phyloP scores from a whole-genome alignment of 2,329 filamentous ascomycete species.

The Lachnellula cervina region DNA sequence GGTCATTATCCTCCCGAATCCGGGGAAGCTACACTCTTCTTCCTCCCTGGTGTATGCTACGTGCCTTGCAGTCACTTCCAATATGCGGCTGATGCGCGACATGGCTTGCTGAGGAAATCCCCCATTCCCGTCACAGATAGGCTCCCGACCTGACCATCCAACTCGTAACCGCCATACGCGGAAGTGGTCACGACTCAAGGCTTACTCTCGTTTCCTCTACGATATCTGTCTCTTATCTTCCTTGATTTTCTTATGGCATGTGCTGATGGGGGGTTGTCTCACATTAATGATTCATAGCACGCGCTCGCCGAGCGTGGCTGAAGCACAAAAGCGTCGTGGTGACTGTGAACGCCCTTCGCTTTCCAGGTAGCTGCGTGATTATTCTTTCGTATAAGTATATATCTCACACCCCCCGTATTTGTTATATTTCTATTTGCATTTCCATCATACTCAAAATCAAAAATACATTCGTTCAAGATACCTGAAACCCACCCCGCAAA shows the following conservation, averaged over 20 bases:
- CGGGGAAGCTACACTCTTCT: conserved; percentile 4
- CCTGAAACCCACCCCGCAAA: not conserved
- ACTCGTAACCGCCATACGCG: not conserved
- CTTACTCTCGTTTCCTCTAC: conserved; percentile 62
- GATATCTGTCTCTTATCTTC: conserved; percentile 77
- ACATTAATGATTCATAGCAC: conserved; percentile 25
- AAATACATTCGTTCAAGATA: conserved; percentile 2
- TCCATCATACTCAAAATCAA: not conserved
- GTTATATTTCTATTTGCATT: conserved; percentile 8
- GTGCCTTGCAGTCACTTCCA: conserved; percentile 9
- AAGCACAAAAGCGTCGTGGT: conserved; percentile 8
- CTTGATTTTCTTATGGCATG: conserved; percentile 31
- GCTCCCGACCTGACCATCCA: conserved; percentile 8
- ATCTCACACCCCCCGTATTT: conserved; percentile 12
- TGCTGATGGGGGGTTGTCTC: conserved; percentile 19
- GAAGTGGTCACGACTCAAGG: conserved; percentile 1
- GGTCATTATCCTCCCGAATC: conserved; percentile 1
- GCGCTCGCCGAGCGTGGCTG: conserved; percentile 21
- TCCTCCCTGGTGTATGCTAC: not conserved
- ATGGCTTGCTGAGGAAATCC: conserved; percentile 3
- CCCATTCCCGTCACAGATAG: conserved; percentile 18
- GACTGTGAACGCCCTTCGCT: not conserved
- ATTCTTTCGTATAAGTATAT: not conserved
- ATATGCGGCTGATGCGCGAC: conserved; percentile 3
- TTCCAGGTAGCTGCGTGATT: not conserved